Percentiles rank a stretch among this genome's conserved stretches.
These are phyloP conservation scores for Naganishia albida DNA, from an alignment of 1,284 basidiomycete genomes.

Conservation along the genomic window DNA sequence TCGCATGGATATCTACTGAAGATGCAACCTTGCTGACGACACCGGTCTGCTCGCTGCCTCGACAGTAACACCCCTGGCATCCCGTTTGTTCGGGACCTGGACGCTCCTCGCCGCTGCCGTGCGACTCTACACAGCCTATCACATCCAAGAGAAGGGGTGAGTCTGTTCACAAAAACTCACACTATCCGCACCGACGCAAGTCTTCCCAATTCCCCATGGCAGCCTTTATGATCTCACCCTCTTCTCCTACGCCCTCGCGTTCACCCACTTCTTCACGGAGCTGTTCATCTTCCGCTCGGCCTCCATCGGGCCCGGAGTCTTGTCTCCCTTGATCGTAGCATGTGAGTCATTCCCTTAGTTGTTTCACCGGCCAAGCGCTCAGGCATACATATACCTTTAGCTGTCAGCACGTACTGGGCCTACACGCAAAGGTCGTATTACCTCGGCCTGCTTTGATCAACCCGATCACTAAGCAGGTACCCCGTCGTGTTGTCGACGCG, in stretches of 20 bases:
- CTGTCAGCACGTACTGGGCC: slow-evolving; percentile 23
- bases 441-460: slow-evolving; percentile 10
- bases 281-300: slow-evolving; percentile 78
- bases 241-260: slow-evolving; percentile 83
- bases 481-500: too few species aligned
- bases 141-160: slow-evolving; percentile 76
- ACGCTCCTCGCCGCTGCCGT: slow-evolving; percentile 79
- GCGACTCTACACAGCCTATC: slow-evolving; percentile 79
- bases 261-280: slow-evolving; percentile 85
- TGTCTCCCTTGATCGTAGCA: slow-evolving; percentile 81
- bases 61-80: slow-evolving; percentile 77
- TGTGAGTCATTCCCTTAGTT: slow-evolving; percentile 61
- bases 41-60: too few species aligned
- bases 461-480: too few species aligned
- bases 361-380: not conserved
- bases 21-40: too few species aligned
- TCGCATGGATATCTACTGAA: slow-evolving; percentile 2
- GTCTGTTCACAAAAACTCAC: slow-evolving; percentile 50
- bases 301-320: slow-evolving; percentile 63
- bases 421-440: slow-evolving; percentile 22
- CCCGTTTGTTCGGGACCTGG: slow-evolving; percentile 85
- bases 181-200: slow-evolving; percentile 10
- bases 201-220: slow-evolving; percentile 7
- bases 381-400: not conserved
- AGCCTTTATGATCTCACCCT: slow-evolving; percentile 90